Base-by-base conservation (phyloP, 2,329 filamentous ascomycete genomes). In the Geoglossum cookeanum region DNA sequence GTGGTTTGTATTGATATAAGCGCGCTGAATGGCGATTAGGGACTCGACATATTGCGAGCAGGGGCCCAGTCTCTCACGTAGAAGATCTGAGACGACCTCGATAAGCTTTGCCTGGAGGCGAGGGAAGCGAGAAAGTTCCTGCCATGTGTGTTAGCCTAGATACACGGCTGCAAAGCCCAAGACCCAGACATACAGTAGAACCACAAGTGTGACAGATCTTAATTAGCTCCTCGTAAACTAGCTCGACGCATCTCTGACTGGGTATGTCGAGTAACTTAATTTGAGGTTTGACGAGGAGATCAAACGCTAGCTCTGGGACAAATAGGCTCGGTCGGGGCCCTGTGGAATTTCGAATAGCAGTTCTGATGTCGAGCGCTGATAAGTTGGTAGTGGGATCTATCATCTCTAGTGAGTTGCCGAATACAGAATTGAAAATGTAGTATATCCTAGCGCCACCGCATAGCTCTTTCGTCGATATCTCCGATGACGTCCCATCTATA, bases 151-250 rank as follows among this genome's bases (percentile, higher is more conserved):
- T 53, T 37, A 45, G 51, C 32, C 9, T 39, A 1, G 30, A 45
- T 27, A 32, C 29, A 4, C n/a, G 1, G 11, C 37, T 7, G 22
- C 3, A 30, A 33, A 15, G 15, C 29, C 4, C 54, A 29, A 15
- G 8, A n/a, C 8, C 3, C 8, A 1, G 32, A 59, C 57, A 17
- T 55, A 58, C 57, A 15, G 86, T 94, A 1, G 89, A 96, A 60
- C 92, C 92, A 71, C 92, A 98, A 0, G 92, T 98, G 69, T 98
- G 92, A 72, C 92, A 96, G 63, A 98, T 97, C 73, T 98, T 98
- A 74, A 98, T 98, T 49, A 98, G 78, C 70, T 98, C 92, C 69
- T 98, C 92, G 69, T 98, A 98, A 2, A 98, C 92, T 57, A 98
- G 79, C 71, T 98, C 92, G 55, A 98, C 92, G 66, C 92, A 98